Conservation (phyloP, 495 filamentous ascomycete species). For the Achaetomiella virescens region DNA sequence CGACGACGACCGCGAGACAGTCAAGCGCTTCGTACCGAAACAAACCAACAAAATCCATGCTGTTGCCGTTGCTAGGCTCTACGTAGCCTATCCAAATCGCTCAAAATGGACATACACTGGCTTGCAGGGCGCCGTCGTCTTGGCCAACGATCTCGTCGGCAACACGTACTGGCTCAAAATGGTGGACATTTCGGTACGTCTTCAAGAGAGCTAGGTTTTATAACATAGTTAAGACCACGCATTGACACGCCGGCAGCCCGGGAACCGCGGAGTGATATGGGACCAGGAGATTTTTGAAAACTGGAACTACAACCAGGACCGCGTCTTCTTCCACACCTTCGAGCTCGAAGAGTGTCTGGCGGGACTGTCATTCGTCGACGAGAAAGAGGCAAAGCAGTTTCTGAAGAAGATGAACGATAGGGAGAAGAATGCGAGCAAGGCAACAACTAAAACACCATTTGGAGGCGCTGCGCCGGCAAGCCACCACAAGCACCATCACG, state of each 20-base stretch:
- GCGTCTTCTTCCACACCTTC: conserved; percentile 95
- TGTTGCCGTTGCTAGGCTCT: conserved; percentile 87
- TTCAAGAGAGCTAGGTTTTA: background rate
- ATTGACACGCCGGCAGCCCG: conserved; percentile 48
- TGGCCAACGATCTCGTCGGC: conserved; percentile 89
- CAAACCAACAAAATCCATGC: conserved; percentile 91
- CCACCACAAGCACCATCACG: conserved; percentile 39
- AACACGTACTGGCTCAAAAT: conserved; percentile 96
- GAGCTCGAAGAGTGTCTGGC: conserved; percentile 88
- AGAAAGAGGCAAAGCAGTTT: conserved; percentile 93
- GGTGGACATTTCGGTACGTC: conserved; percentile 87
- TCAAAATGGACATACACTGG: conserved; percentile 92
- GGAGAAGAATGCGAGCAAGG: conserved; percentile 88
- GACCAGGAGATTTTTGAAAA: conserved; percentile 96
- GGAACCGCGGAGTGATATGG: conserved; percentile 88
- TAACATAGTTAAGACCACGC: background rate
- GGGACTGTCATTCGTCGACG: conserved; percentile 84
- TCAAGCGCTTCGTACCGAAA: conserved; percentile 87
- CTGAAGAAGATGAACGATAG: conserved; percentile 90
- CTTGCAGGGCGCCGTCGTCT: conserved; percentile 84
- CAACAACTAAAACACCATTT: conserved; percentile 71
- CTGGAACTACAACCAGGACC: conserved; percentile 91
- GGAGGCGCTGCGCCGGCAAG: conserved; percentile 48
- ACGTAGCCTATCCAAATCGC: conserved; percentile 82
- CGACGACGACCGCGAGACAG: conserved; percentile 87